A percentile compares a stretch with the other conserved stretches of the same genome.
Evolutionary conservation across 345 rosid genomes (phyloP).

Genomic region (Heritiera fomes): DNA sequence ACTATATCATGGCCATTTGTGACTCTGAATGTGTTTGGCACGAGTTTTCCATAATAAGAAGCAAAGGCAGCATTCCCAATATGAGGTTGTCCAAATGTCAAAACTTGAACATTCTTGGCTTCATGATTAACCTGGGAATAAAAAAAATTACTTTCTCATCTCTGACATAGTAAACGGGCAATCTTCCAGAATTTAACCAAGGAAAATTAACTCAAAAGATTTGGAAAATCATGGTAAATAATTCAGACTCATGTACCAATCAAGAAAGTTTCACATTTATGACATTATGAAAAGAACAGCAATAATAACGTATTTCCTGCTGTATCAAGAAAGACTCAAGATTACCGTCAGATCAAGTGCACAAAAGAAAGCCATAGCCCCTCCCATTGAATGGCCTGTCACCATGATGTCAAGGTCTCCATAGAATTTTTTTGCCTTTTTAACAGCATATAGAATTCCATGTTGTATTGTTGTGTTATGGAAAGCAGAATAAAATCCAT

Average conservation of each 20-base stretch:
- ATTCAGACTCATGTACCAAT: background rate
- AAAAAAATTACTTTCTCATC: background rate
- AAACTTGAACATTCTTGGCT: no score
- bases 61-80: no score
- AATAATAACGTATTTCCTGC: constrained; percentile 14
- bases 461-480: constrained; percentile 88
- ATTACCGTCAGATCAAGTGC: constrained; percentile 77
- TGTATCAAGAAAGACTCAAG: constrained; percentile 4
- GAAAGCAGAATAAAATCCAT: constrained; percentile 84
- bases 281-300: background rate
- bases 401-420: constrained; percentile 66
- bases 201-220: background rate
- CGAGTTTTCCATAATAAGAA: no score
- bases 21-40: no score
- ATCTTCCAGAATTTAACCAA: background rate
- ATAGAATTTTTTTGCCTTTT: constrained; percentile 51
- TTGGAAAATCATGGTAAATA: background rate
- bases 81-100: no score
- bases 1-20: no score
- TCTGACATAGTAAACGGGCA: background rate
- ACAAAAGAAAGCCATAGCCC: constrained; percentile 86
- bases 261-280: background rate
- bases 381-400: constrained; percentile 98
- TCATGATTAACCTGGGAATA: no score
- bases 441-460: constrained; percentile 63